Conservation (phyloP, 495 filamentous ascomycete species). For the Aspergillus wentii region DNA sequence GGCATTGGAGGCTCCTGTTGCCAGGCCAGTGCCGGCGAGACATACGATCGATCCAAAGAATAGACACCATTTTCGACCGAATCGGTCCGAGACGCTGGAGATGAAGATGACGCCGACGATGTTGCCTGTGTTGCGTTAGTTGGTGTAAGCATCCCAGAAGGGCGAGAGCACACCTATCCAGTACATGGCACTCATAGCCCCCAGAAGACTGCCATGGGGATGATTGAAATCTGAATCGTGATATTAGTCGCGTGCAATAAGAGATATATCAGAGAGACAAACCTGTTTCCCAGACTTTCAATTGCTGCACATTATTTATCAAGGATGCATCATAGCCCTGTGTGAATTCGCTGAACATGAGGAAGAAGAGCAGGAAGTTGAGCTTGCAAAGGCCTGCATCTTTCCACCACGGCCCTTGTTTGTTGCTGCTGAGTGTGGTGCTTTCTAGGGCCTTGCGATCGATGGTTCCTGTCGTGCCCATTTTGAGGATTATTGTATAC, state of each 20-base stretch:
- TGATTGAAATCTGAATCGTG: too few relatives aligned
- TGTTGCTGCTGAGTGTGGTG: too few relatives aligned
- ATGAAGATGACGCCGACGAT: constrained; percentile 16
- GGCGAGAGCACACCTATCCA: constrained; percentile 14
- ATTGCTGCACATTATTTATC: constrained; percentile 18
- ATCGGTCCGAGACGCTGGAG: neutral
- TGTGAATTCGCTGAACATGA: constrained; percentile 9
- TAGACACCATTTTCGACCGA: too few relatives aligned
- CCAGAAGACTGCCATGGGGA: constrained; percentile 9
- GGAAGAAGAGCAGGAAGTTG: constrained; percentile 16
- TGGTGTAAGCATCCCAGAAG: constrained; percentile 10
- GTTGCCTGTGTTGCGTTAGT: too few relatives aligned
- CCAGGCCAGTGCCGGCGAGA: constrained; percentile 14
- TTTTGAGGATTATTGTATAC: too few relatives aligned
- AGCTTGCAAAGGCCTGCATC: constrained; percentile 20
- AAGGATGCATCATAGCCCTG: constrained; percentile 18
- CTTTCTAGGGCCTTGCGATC: too few relatives aligned
- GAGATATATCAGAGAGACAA: too few relatives aligned
- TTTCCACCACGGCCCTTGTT: too few relatives aligned
- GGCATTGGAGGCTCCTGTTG: constrained; percentile 12
- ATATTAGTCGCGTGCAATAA: too few relatives aligned
- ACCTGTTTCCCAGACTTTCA: constrained; percentile 13
- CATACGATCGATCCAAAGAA: constrained; percentile 14
- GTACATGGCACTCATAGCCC: constrained; percentile 18
- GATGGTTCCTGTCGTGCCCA: too few relatives aligned